Percentiles rank a stretch among this genome's conserved stretches.
Conservation (phyloP, 768 basidiomycete species). For the Suillus clintonianus region DNA sequence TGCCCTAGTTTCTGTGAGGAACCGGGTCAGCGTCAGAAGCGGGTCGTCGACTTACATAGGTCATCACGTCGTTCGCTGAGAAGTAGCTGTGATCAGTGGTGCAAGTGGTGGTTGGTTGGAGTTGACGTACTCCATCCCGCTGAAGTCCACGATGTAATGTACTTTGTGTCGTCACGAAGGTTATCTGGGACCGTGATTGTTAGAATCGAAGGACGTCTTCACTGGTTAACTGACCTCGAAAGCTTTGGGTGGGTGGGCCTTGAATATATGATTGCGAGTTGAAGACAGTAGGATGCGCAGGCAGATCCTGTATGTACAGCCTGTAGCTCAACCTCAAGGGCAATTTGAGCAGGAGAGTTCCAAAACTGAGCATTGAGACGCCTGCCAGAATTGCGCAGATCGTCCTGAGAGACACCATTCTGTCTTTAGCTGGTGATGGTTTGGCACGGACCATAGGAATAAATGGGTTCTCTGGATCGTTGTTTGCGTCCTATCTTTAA, state of each 20-base stretch:
- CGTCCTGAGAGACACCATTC: not conserved
- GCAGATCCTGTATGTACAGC: not conserved
- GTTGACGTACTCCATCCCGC: constrained; percentile 69
- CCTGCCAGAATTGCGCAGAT: constrained; percentile 24
- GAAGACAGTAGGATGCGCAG: not conserved
- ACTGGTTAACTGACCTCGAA: constrained; percentile 46
- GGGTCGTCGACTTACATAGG: constrained; percentile 45
- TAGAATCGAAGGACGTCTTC: not conserved
- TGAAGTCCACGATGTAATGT: constrained; percentile 72
- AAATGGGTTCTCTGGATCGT: not conserved
- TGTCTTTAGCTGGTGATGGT: not conserved
- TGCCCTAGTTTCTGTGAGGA: constrained; percentile 42
- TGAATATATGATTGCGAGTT: constrained; percentile 17
- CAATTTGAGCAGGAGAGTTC: not conserved
- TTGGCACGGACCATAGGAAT: not conserved
- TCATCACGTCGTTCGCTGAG: constrained; percentile 77
- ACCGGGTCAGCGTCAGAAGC: not conserved
- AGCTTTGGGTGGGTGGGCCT: constrained; percentile 57
- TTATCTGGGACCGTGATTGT: constrained; percentile 47
- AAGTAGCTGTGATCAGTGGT: constrained; percentile 3
- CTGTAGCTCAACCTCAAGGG: not conserved
- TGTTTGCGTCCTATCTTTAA: not conserved
- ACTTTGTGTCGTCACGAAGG: constrained; percentile 57
- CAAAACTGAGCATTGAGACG: constrained; percentile 26
- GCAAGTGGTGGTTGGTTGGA: too few relatives aligned